Conservation (phyloP, 352 stramenopile species). For the Blastocystis sp. region DNA sequence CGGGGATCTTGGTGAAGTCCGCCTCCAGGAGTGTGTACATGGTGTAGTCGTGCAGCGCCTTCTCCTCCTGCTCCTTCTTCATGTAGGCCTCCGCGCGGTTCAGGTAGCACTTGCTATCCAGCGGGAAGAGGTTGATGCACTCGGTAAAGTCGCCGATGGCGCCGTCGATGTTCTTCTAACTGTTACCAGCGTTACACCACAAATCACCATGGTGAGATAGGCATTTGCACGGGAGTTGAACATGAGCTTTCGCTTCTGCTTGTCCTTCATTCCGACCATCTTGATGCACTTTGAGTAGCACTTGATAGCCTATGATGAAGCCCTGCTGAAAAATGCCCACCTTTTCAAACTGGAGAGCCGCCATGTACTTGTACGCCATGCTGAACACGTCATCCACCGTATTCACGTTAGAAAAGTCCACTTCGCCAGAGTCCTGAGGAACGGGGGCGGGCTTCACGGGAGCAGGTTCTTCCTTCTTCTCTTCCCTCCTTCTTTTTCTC, state of each 20-base stretch:
- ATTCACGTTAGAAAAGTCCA: constrained; percentile 5
- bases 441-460: not conserved
- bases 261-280: constrained; percentile 21
- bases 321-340: not conserved
- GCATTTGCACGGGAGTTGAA: constrained; percentile 13
- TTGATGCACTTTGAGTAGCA: constrained; percentile 49
- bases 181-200: not conserved
- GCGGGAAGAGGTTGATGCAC: constrained; percentile 24
- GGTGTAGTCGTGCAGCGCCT: constrained; percentile 35
- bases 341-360: not conserved
- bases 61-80: constrained; percentile 41
- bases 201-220: constrained; percentile 18
- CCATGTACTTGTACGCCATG: constrained; percentile 8
- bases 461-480: constrained; percentile 11
- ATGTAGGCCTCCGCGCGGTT: constrained; percentile 41
- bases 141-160: constrained; percentile 15
- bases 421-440: not conserved
- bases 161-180: constrained; percentile 9
- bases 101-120: not conserved
- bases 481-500: not conserved
- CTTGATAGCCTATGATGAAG: not conserved
- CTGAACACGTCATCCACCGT: not conserved
- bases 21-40: constrained; percentile 29
- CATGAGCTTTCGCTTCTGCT: not conserved
- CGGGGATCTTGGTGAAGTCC: not conserved